Base-by-base conservation (phyloP, 768 basidiomycete species). In the Naganishia friedmannii region DNA sequence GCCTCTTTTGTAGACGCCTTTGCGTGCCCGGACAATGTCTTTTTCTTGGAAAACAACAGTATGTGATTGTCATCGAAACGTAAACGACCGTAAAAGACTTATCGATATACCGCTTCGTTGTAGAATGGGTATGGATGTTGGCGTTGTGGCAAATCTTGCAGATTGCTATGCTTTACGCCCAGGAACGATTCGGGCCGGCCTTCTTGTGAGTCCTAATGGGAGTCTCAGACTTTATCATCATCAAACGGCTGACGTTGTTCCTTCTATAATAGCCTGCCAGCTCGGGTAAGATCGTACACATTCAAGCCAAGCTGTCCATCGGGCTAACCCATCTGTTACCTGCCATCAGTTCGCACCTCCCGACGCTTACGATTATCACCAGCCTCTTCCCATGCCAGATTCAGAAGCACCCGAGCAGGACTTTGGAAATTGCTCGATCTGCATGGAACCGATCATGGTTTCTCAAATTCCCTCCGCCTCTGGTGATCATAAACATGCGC, bases 361-460 rank as follows among this genome's bases (percentile, higher is more conserved):
- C 7, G 86, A 89, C 74, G 81, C 83, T 21, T 91, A 94, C 81
- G 86, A 95, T 77, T 96, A 95, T 75, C 93, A 94, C 78, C 93
- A 92, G 8, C 83, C 85, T 2, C 82, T 95, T 46, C 89, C 90
- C 0, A 73, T 86, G 1, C 84, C 88, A 0, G 90, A 92, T 76
- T 78, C 89, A 0, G 91, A 93, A 78, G 85, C 89, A 1, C 88
- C 88, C 1, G 88, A 89, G 54, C 87, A 88, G 73, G 86, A 89
- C 2, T 82, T 92, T 19, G 92, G 90, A 8, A 91, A 94, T 77
- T 96, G 93, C 75, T 87, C 91, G 7, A 94, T 96, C 65, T 95
- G 93, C 76, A 93, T 95, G 91, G 93, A 95, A 69, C 85, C 87
- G 5, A 93, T 94, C 72, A 76, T 86, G 48, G 78, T 86, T 29